Conservation (phyloP, 208 protist species). For the Trypanosoma avium region DNA sequence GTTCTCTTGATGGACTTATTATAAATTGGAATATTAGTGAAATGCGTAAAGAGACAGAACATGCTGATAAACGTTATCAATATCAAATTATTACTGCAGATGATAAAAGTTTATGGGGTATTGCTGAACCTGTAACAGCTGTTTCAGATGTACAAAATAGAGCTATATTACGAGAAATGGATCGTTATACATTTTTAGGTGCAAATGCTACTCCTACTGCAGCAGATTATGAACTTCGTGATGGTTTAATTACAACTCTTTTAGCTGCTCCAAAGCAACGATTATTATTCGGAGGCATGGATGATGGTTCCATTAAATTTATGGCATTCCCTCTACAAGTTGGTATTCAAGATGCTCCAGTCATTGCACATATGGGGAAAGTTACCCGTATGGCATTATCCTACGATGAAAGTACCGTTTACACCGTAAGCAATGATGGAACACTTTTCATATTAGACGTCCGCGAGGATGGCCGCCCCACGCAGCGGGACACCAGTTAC, state of each 20-base stretch:
- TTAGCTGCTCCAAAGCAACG: conserved; percentile 81
- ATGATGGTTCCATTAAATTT: conserved; percentile 88
- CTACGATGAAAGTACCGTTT: conserved; percentile 91
- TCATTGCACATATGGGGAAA: conserved; percentile 65
- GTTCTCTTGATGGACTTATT: conserved; percentile 93
- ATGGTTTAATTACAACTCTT: conserved; percentile 68
- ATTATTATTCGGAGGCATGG: conserved; percentile 90
- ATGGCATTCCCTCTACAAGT: conserved; percentile 89
- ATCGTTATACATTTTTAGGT: conserved; percentile 53
- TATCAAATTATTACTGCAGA: conserved; percentile 89
- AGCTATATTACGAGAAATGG: conserved; percentile 89
- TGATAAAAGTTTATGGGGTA: conserved; percentile 85
- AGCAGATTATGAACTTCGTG: conserved; percentile 79
- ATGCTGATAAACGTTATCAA: conserved; percentile 89
- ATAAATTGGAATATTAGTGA: conserved; percentile 92
- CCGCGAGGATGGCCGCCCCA: conserved; percentile 68
- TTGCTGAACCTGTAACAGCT: conserved; percentile 78
- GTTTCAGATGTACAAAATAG: conserved; percentile 77
- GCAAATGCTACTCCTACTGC: conserved; percentile 17
- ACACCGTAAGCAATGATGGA: conserved; percentile 90
- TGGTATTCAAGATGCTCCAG: conserved; percentile 64
- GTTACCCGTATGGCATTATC: conserved; percentile 87
- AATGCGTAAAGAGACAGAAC: conserved; percentile 86
- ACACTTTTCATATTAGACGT: conserved; percentile 89
- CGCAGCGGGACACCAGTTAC: conserved; percentile 25